Base-by-base conservation (phyloP, 2,329 filamentous ascomycete species). In the Lachnellula cervina region DNA sequence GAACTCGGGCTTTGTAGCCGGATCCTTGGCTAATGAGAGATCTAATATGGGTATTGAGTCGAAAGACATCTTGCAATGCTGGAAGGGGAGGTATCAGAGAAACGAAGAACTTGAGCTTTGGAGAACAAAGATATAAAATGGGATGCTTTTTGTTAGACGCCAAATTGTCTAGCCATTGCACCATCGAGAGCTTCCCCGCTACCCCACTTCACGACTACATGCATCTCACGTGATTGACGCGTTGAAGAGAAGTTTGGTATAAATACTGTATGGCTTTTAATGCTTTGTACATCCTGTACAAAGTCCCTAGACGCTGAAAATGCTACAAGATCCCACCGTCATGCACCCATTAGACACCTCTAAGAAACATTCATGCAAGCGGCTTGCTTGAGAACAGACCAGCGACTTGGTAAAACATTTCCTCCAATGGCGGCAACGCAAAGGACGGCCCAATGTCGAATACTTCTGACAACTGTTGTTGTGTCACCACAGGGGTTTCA, bases 1-100 rank as follows among this genome's bases (percentile, higher is more conserved):
- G 65, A 96, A 94, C 34, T 74, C 74, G 2, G 87, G 80, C 72
- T 94, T 95, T 0, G 87, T 86, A 5, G 75, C 74, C 17, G 82
- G 77, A 62, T 84, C 73, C 60, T 77, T 75, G 40, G 89, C 87
- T 21, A 81, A 75, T 14, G 86, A 81, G 57, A 95, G 79, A 69
- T 93, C 88, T 37, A 96, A 79, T 51, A 94, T 81, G 1, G 90
- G 90, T 56, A 96, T 84, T 2, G 81, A 79, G 2, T 81, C 85
- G 74, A 95, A 95, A 21, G 68, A 69, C 67, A 70, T 70, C 37
- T 48, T 68, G 48, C 5, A 25, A 23, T 44, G 19, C 21, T 40
- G 16, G 38, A 16, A 40, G 7, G 14, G 14, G 17, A n/a, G 38
- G 38, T 40, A 40, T 40, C 38, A 40, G 38, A 40, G 11, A 17